Conservation (phyloP, 1,284 basidiomycete species). For the Sanghuangporus sanghuang region DNA sequence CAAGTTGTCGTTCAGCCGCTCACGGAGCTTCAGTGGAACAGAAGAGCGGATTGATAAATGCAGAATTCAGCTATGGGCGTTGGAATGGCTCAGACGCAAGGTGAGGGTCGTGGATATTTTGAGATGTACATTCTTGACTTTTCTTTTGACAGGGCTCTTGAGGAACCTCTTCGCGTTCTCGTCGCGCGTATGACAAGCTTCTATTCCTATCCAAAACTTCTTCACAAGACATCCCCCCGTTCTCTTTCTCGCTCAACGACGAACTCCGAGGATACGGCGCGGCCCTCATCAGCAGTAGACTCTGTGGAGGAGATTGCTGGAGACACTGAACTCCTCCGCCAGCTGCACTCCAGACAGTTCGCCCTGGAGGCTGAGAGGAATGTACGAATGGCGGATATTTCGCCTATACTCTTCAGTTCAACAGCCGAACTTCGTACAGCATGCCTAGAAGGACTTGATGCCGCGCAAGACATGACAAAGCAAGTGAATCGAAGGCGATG, state of each 20-base stretch:
- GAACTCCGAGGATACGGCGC: neutral
- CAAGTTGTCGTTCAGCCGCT: conserved; percentile 22
- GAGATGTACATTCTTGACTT: neutral
- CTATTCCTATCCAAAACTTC: conserved; percentile 25
- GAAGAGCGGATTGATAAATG: conserved; percentile 42
- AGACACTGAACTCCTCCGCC: conserved; percentile 39
- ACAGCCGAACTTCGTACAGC: conserved; percentile 40
- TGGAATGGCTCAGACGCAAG: conserved; percentile 49
- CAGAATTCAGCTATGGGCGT: conserved; percentile 50
- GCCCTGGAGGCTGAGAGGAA: conserved; percentile 32
- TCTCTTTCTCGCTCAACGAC: conserved; percentile 18
- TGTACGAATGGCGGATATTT: conserved; percentile 39
- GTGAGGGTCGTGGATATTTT: neutral
- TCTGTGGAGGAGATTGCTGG: conserved; percentile 14
- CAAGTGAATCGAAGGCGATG: conserved; percentile 47
- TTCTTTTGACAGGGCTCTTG: conserved; percentile 28
- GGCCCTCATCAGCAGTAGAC: neutral
- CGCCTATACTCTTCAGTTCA: conserved; percentile 41
- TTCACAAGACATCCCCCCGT: neutral
- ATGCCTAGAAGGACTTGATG: conserved; percentile 30
- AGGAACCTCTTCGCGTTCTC: conserved; percentile 36
- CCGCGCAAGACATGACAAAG: conserved; percentile 33
- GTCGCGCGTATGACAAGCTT: conserved; percentile 31
- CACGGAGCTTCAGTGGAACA: conserved; percentile 28
- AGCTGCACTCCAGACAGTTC: conserved; percentile 30